These are phyloP conservation scores for Cladosporium sp. DNA, from an alignment of 2,329 filamentous ascomycete species.

Conservation along the genomic window DNA sequence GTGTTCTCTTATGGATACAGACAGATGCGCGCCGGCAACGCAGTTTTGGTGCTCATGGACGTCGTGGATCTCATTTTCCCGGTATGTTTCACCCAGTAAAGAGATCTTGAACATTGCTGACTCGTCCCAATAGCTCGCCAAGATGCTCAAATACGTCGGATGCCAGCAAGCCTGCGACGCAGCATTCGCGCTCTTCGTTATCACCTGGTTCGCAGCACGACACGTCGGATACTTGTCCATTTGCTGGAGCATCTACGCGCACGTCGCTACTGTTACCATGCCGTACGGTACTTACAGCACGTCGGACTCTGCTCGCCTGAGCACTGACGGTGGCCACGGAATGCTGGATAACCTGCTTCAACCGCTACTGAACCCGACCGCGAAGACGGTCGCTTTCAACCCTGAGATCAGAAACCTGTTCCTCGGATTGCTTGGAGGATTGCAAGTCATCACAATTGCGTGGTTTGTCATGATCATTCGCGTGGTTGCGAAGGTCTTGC, in stretches of 20 bases:
- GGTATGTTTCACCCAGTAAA: slow-evolving; percentile 54
- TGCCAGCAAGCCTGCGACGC: slow-evolving; percentile 76
- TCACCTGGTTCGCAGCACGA: slow-evolving; percentile 79
- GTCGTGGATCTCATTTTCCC: slow-evolving; percentile 86
- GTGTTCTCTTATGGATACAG: slow-evolving; percentile 83
- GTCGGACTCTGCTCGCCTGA: slow-evolving; percentile 57
- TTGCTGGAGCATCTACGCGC: slow-evolving; percentile 77
- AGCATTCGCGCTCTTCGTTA: slow-evolving; percentile 81
- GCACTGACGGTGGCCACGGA: slow-evolving; percentile 50
- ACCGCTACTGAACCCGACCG: slow-evolving; percentile 71
- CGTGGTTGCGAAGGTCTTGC: slow-evolving; percentile 78
- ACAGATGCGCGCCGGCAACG: slow-evolving; percentile 81
- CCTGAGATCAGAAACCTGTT: slow-evolving; percentile 74
- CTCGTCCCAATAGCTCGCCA: slow-evolving; percentile 55
- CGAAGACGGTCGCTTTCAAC: slow-evolving; percentile 75
- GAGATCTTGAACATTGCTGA: neutral
- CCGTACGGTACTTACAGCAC: slow-evolving; percentile 68
- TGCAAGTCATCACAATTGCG: slow-evolving; percentile 77
- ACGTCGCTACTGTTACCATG: slow-evolving; percentile 62
- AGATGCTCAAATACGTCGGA: slow-evolving; percentile 88
- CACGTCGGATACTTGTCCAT: slow-evolving; percentile 79
- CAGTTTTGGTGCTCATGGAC: slow-evolving; percentile 92
- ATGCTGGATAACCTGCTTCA: slow-evolving; percentile 65
- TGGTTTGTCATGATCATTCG: slow-evolving; percentile 91
- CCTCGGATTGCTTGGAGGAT: slow-evolving; percentile 70